phyloP scores from a whole-genome alignment of 805 yeast genomes.

The Zygotorulaspora danielsina region DNA sequence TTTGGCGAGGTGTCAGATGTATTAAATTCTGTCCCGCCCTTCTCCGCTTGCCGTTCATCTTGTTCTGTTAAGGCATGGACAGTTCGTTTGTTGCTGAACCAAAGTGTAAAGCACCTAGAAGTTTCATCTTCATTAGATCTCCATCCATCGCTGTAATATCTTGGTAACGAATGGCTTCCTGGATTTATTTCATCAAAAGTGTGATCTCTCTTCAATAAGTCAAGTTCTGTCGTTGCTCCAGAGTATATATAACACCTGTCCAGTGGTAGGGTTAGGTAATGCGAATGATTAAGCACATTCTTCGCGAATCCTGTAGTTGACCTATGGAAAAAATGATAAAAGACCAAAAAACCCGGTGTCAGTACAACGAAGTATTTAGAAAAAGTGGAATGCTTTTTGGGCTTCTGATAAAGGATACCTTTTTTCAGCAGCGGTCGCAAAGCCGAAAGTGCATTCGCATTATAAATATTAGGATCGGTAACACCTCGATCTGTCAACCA shows the following conservation, averaged over 20 bases:
- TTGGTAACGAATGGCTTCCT: slow-evolving; percentile 57
- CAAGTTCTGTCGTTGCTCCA: slow-evolving; percentile 56
- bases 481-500: slow-evolving; percentile 52
- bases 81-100: slow-evolving; percentile 67
- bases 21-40: not conserved
- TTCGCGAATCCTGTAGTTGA: slow-evolving; percentile 43
- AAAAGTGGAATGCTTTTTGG: slow-evolving; percentile 65
- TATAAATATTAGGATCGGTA: slow-evolving; percentile 51
- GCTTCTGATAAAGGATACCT: slow-evolving; percentile 68
- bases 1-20: not conserved
- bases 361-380: slow-evolving; percentile 56
- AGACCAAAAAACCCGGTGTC: slow-evolving; percentile 62
- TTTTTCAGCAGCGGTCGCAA: slow-evolving; percentile 55
- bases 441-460: slow-evolving; percentile 55
- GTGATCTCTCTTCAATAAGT: slow-evolving; percentile 46
- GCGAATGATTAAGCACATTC: slow-evolving; percentile 48
- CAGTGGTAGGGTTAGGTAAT: slow-evolving; percentile 57
- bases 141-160: slow-evolving; percentile 81
- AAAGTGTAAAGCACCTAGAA: slow-evolving; percentile 73
- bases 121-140: slow-evolving; percentile 70
- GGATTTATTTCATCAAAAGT: slow-evolving; percentile 48
- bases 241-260: slow-evolving; percentile 70
- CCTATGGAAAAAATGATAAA: slow-evolving; percentile 52
- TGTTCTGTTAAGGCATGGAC: not conserved
- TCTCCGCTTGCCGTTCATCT: not conserved